Conservation (phyloP, 768 basidiomycete genomes). For the Coprinellus micaceus region DNA sequence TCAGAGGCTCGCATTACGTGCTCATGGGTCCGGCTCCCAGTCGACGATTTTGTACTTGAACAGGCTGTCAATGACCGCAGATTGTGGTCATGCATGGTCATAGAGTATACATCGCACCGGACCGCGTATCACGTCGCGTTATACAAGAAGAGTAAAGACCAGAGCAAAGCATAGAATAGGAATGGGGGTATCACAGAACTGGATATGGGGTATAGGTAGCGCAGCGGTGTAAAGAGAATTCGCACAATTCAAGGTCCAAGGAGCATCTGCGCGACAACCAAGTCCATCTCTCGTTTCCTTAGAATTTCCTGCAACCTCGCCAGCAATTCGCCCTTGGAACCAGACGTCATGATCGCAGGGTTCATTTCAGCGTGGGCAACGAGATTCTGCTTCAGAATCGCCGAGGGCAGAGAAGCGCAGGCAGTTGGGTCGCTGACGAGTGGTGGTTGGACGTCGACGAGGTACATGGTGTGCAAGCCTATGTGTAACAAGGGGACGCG, state of each 20-base stretch:
- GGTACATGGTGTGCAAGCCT: conserved; percentile 49
- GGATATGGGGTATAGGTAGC: neutral
- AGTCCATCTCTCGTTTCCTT: conserved; percentile 44
- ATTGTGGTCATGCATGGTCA: too few relatives aligned
- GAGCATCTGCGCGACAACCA: conserved; percentile 43
- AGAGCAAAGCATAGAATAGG: too few relatives aligned
- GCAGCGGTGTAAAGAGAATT: neutral
- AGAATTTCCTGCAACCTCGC: conserved; percentile 45
- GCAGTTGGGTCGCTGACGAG: conserved; percentile 42
- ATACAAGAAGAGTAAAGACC: too few relatives aligned
- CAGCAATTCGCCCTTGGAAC: conserved; percentile 47
- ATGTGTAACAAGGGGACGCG: neutral
- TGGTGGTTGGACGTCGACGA: conserved; percentile 44
- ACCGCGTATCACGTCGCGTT: too few relatives aligned
- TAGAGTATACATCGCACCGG: too few relatives aligned
- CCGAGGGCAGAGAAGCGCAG: conserved; percentile 40
- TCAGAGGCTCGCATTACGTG: too few relatives aligned
- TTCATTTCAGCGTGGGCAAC: conserved; percentile 51
- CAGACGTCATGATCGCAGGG: conserved; percentile 38
- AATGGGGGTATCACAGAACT: too few relatives aligned
- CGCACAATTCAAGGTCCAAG: neutral
- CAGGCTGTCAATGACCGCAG: too few relatives aligned
- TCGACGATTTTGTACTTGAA: too few relatives aligned
- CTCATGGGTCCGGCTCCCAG: too few relatives aligned
- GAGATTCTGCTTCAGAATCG: conserved; percentile 55